A percentile compares a stretch with the other conserved stretches of the same genome.
phyloP scores from a whole-genome alignment of 2,329 filamentous ascomycete species.

The Aspergillus tanneri region DNA sequence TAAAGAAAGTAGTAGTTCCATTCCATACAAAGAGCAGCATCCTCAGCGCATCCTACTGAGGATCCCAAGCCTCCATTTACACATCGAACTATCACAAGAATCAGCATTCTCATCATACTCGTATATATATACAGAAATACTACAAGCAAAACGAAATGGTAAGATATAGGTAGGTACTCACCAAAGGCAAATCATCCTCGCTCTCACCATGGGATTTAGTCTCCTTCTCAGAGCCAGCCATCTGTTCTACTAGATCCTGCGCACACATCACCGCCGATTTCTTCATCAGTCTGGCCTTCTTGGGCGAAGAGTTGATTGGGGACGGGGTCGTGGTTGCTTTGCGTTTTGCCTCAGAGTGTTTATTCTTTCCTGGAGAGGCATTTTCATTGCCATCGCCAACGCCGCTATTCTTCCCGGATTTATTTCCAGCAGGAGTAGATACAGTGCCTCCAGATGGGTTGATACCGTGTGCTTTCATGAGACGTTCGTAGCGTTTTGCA shows the following conservation, averaged over 20 bases:
- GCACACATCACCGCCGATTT: constrained; percentile 10
- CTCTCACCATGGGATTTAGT: not conserved
- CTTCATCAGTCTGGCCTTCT: constrained; percentile 10
- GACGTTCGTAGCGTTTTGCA: constrained; percentile 30
- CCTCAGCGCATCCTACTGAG: too few species aligned
- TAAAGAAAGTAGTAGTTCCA: too few species aligned
- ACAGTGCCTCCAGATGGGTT: constrained; percentile 19
- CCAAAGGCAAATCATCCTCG: not conserved
- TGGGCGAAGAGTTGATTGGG: not conserved
- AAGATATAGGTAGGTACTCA: too few species aligned
- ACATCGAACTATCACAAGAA: too few species aligned
- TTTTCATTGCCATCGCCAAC: constrained; percentile 20
- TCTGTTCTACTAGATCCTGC: constrained; percentile 8
- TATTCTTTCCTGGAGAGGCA: constrained; percentile 16
- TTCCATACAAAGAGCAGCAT: too few species aligned
- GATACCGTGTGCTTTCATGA: constrained; percentile 55
- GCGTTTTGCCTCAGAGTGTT: constrained; percentile 17
- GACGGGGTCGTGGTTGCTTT: too few species aligned
- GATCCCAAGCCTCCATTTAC: too few species aligned
- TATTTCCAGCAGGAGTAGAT: not conserved
- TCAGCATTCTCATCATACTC: too few species aligned
- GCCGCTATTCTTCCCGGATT: not conserved
- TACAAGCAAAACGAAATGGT: too few species aligned
- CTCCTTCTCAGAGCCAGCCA: not conserved
- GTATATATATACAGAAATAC: too few species aligned